These are phyloP conservation scores for Erucastrum elatum DNA, from an alignment of 345 rosid genomes.

Conservation along the genomic window DNA sequence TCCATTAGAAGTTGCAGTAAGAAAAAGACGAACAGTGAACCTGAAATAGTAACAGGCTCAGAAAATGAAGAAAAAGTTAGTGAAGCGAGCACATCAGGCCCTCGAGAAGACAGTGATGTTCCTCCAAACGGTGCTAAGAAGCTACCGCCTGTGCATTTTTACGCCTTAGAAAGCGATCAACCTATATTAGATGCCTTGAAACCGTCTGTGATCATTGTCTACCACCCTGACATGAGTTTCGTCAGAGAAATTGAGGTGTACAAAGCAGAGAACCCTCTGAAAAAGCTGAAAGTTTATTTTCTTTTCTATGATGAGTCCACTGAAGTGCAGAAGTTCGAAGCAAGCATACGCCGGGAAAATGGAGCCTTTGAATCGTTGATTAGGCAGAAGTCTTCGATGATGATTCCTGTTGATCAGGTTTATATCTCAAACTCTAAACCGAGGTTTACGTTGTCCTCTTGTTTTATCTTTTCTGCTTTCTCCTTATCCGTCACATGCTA, in stretches of 20 bases:
- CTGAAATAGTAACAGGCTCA: conserved; percentile 38
- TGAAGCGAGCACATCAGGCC: conserved; percentile 37
- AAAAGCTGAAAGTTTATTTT: conserved; percentile 78
- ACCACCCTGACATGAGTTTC: conserved; percentile 85
- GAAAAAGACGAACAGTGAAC: conserved; percentile 34
- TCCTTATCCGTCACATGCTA: conserved; percentile 1
- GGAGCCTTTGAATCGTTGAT: conserved; percentile 94
- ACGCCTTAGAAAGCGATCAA: conserved; percentile 76
- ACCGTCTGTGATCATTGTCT: conserved; percentile 81
- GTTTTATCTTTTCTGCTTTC: not conserved
- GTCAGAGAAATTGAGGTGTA: conserved; percentile 93
- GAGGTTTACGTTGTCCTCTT: not conserved
- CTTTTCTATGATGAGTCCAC: conserved; percentile 91
- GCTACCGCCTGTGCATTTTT: conserved; percentile 74
- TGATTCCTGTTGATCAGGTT: conserved; percentile 96
- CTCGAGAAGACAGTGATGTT: conserved; percentile 24
- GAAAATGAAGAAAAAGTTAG: conserved; percentile 43
- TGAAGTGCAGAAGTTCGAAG: conserved; percentile 93
- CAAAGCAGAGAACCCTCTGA: conserved; percentile 86
- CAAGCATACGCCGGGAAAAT: conserved; percentile 89
- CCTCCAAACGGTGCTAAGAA: conserved; percentile 36
- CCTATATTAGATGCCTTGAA: conserved; percentile 75
- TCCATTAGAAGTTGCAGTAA: conserved; percentile 40
- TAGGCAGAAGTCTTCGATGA: conserved; percentile 93
- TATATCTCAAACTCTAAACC: conserved; percentile 13